Base-by-base conservation (phyloP, 768 basidiomycete species). In the Leucocoprinus sp. region DNA sequence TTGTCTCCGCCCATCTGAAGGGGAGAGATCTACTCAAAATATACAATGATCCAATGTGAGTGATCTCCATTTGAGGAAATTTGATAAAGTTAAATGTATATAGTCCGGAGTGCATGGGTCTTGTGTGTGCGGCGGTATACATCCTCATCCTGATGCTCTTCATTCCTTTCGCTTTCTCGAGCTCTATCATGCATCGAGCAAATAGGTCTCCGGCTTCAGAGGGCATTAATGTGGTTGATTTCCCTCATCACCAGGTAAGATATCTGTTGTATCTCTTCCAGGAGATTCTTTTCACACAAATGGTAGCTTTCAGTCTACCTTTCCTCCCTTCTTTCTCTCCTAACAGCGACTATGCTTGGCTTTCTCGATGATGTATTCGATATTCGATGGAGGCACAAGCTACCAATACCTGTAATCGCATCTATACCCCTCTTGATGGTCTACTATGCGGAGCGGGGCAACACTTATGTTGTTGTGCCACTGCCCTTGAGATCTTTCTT, bases 331-430 rank as follows among this genome's bases (percentile, higher is more conserved):
- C 74, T 99, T n/a, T 93, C 89, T 0, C 71, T 99, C 28, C 67
- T 98, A 26, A 89, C 90, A 34, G 93, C 96, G 0, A 93, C 93
- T 0, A 72, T 98, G 50, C 78, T 99, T 6, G 96, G 96, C 24
- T 95, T 99, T 60, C 70, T 97, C 36, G 96, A 99, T 57, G 96
- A 99, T 62, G 76, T 98, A 3, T 99, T 98, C 54, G 96, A 99
- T 60, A 97, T 99, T 53, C 82, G 96, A 14, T 99, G 96, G 96
- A 68, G 96, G 47, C 92, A 98, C 65, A 99, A 99, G 62, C 67
- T 99, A 9, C 96, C 96, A 0, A 93, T 99, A 43, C 96, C 96
- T 0, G 78, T 99, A 58, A 87, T 99, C 50, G 95, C 92, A 0
- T 88, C 89, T 17, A 87, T 99, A 12, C 96, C 96, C 2, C 75